A percentile compares a stretch with the other conserved stretches of the same genome.
These are phyloP conservation scores for Neurospora crassa DNA, from an alignment of 2,329 filamentous ascomycete genomes.

Conservation along the genomic window DNA sequence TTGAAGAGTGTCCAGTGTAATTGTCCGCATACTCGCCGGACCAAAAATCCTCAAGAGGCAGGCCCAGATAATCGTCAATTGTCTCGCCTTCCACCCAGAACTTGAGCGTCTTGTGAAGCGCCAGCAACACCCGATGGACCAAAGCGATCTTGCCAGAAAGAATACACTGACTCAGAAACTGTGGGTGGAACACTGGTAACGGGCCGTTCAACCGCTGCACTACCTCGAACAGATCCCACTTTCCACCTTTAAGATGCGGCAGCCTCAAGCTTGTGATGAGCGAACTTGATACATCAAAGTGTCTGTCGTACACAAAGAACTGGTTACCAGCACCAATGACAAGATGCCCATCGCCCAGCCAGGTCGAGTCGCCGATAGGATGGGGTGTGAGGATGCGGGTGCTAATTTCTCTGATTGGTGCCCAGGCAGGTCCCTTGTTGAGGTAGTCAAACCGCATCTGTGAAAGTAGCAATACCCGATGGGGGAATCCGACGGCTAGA, in stretches of 20 bases:
- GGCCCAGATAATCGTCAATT: conserved; percentile 68
- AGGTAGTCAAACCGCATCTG: conserved; percentile 90
- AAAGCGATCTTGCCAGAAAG: conserved; percentile 64
- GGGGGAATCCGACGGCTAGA: conserved; percentile 85
- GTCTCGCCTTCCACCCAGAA: conserved; percentile 74
- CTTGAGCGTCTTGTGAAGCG: conserved; percentile 67
- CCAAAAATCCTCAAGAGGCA: conserved; percentile 53
- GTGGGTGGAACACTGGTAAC: conserved; percentile 83
- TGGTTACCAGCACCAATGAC: conserved; percentile 88
- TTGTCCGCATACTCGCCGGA: conserved; percentile 10
- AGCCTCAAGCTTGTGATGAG: conserved; percentile 44
- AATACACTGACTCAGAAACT: conserved; percentile 80
- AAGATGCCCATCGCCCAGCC: conserved; percentile 76
- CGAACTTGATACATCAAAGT: conserved; percentile 55
- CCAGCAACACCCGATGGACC: conserved; percentile 64
- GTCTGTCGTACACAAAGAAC: conserved; percentile 72
- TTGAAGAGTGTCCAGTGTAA: conserved; percentile 10
- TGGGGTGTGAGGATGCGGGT: conserved; percentile 77
- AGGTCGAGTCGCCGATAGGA: conserved; percentile 86
- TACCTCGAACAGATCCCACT: conserved; percentile 67
- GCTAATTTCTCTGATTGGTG: conserved; percentile 70
- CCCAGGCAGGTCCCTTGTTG: conserved; percentile 83
- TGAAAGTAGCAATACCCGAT: conserved; percentile 69
- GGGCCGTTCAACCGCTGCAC: conserved; percentile 80
- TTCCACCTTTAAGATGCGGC: conserved; percentile 37